Base-by-base conservation (phyloP, 1,139 yeast species). In the Yamadazyma taylorii region DNA sequence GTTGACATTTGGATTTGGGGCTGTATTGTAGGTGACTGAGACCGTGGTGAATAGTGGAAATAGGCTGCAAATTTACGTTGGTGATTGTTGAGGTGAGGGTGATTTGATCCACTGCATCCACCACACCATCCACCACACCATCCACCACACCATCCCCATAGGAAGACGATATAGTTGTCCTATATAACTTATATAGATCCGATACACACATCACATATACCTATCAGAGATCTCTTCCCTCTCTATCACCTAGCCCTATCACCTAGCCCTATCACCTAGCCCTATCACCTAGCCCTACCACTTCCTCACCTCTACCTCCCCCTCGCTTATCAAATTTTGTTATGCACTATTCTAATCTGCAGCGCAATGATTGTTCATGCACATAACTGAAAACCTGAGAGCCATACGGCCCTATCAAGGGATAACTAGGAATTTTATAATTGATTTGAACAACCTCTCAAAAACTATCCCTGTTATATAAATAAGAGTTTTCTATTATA, bases 1-100 rank as follows among this genome's bases (percentile, higher is more conserved):
- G 69, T 57, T 88, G 32, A 85, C 96, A 0, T 92, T 92, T 62
- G 97, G 98, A 1, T 90, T 85, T 60, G 97, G 94, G 15, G 85
- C 88, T n/a, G 89, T 85, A 11, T 65, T 84, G 45, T 81, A 64
- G 47, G 17, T 27, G 19, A 16, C 13, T 24, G 11, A 6, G n/a
- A n/a, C 25, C 5, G 25, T 11, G 25, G 13, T 11, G 5, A n/a
- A 5, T 5, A 24, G 5, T 11, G 13, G 25, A 24, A 11, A 24
- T 24, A 24, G 25, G 13, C n/a, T 24, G 25, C 25, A 24, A 24
- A 11, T 11, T 5, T 11, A 24, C 13, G n/a, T n/a, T n/a, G n/a
- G n/a, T n/a, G n/a, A n/a, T n/a, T n/a, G n/a, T n/a, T n/a, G n/a
- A n/a, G n/a, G n/a, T n/a, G n/a, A n/a, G n/a, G n/a, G n/a, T n/a